Percentiles rank a stretch among this genome's conserved stretches.
Conservation (phyloP, 345 rosid genomes). For the Citrus sp. region DNA sequence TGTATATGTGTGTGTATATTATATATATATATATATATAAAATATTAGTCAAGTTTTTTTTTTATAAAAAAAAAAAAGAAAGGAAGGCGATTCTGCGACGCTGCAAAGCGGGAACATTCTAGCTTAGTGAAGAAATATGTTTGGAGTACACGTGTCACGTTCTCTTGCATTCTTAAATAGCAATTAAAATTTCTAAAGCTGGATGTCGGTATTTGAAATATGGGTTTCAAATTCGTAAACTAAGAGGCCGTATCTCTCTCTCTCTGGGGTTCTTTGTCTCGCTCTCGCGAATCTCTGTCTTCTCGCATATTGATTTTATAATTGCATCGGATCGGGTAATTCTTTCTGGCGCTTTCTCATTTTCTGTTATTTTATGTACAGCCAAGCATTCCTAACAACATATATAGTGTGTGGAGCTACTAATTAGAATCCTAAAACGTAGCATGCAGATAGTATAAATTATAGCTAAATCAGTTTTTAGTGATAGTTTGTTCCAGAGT, state of each 20-base stretch:
- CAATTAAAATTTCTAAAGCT: fast-evolving
- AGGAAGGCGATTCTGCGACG: no score
- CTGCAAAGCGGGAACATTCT: constrained; percentile 23
- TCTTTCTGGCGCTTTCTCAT: not conserved
- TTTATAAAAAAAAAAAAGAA: no score
- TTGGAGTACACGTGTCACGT: constrained; percentile 23
- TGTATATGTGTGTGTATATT: fast-evolving
- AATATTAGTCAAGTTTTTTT: no score
- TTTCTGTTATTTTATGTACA: not conserved
- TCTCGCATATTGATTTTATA: not conserved
- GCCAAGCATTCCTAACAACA: not conserved
- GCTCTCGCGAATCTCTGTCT: not conserved
- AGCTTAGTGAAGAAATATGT: not conserved
- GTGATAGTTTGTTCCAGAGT: not conserved
- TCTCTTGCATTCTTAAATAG: not conserved
- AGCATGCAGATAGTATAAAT: no score
- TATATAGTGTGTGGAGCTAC: not conserved
- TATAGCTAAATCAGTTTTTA: no score
- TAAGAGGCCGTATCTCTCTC: not conserved
- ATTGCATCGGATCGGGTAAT: constrained; percentile 12
- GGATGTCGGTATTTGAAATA: not conserved
- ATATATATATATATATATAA: no score
- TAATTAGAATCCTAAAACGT: no score
- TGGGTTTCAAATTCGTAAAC: no score
- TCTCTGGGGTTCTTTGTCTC: not conserved